Base-by-base conservation (phyloP, 441 rosid genomes). In the Mallotus repandus region DNA sequence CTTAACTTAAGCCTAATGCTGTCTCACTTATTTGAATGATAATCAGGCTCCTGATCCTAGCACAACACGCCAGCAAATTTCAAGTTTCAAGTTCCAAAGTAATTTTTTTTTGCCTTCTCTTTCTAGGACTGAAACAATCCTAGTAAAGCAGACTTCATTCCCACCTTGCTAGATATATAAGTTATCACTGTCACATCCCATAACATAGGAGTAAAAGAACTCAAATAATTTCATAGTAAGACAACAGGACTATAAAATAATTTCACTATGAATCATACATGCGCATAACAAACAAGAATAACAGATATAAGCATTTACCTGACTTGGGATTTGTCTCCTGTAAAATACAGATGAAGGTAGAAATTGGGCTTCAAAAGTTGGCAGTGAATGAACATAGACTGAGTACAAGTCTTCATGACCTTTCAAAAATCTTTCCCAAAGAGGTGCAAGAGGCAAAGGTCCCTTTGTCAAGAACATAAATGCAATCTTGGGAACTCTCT, bases 381-480 rank as follows among this genome's bases (percentile, higher is more conserved):
- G 98, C 81, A 85, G 79, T 0, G 99, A 86, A 80, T 95, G 99
- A 73, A 93, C 29, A 76, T 95, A 95, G 72, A 93, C 82, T 1
- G 97, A 91, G 80, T 89, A 93, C 60, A 80, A 76, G 76, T 82
- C 90, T 72, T 88, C 86, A 62, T 93, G 86, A 41, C 95, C 98
- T 76, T 81, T 86, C 12, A 95, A 75, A 81, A 93, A 93, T 83
- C 90, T 90, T 82, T 95, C 99, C 99, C 98, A 95, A 50, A 95
- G 86, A 69, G 87, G 84, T 65, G 88, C 88, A 70, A 93, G 86
- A 7, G 99, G 99, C 84, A 95, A 74, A 7, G 99, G 94, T n/a
- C 98, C 98, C 85, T 87, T 93, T 0, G 98, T 85, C 88, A 95
- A 86, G 86, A 95, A 95, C 99, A 95, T 90, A 71, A 93, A 93